Conservation (phyloP, 2,329 filamentous ascomycete species). For the Cladosporium sphaerospermum region DNA sequence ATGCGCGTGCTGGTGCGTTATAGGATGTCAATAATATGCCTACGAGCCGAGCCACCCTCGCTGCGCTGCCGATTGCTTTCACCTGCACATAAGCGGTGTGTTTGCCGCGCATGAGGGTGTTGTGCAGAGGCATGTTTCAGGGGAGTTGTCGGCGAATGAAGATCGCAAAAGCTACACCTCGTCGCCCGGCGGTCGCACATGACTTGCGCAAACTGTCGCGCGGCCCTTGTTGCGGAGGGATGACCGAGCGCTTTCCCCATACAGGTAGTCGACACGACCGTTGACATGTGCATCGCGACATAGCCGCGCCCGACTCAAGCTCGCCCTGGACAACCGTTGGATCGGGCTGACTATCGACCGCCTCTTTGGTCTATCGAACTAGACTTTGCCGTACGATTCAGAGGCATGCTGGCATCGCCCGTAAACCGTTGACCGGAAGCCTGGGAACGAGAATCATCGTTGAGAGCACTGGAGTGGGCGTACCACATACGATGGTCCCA, state of each 20-base stretch:
- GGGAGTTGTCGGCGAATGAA: neutral
- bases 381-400: conserved; percentile 5
- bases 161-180: neutral
- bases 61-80: neutral
- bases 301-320: neutral
- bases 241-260: neutral
- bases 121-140: conserved; percentile 12
- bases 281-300: neutral
- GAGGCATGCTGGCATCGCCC: neutral
- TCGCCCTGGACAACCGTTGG: neutral
- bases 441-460: neutral
- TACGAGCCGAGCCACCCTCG: neutral
- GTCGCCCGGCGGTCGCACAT: neutral
- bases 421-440: neutral
- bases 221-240: neutral
- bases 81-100: neutral
- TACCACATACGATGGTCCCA: neutral
- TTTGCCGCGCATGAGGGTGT: neutral
- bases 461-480: neutral
- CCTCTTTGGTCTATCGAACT: conserved; percentile 9
- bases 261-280: neutral
- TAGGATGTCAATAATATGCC: neutral
- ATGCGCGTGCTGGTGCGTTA: neutral
- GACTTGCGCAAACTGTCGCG: too few species aligned
- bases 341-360: conserved; percentile 10